Evolutionary conservation across 192 early-diverging fungal species (phyloP).

Genomic region (Chytriomyces confervae): DNA sequence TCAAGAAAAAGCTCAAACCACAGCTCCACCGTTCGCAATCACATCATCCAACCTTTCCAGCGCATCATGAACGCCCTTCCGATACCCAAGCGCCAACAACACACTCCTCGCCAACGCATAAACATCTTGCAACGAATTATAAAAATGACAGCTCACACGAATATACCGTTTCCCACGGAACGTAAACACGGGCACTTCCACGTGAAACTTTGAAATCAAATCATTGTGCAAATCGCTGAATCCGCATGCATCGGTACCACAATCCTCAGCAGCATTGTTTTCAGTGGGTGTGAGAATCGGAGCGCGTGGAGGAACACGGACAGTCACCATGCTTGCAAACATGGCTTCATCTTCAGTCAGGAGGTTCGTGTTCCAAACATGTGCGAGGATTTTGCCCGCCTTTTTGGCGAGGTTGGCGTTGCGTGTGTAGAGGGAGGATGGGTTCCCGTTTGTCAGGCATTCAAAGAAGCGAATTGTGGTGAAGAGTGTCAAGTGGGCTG

Average conservation of each 20-base stretch:
- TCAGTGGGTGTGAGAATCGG: no score
- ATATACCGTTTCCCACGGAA: slow-evolving; percentile 35
- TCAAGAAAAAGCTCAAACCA: no score
- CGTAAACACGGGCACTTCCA: slow-evolving; percentile 52
- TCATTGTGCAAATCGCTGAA: slow-evolving; percentile 39
- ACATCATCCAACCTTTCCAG: not conserved
- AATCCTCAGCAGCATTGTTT: not conserved
- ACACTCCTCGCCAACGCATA: slow-evolving; percentile 32
- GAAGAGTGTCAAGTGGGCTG: slow-evolving; percentile 35
- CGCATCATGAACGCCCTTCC: not conserved
- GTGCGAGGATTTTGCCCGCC: slow-evolving; percentile 31
- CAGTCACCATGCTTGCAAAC: slow-evolving; percentile 36
- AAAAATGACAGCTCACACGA: slow-evolving; percentile 49
- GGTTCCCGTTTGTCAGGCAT: slow-evolving; percentile 22
- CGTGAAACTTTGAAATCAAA: slow-evolving; percentile 25
- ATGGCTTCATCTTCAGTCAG: slow-evolving; percentile 27
- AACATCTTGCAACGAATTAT: slow-evolving; percentile 44
- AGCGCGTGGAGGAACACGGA: slow-evolving; percentile 7
- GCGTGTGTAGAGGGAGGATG: slow-evolving; percentile 19
- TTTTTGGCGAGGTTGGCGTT: slow-evolving; percentile 39
- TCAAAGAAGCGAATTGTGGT: slow-evolving; percentile 28
- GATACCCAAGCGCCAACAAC: slow-evolving; percentile 38
- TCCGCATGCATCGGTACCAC: slow-evolving; percentile 14
- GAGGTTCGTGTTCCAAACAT: slow-evolving; percentile 41
- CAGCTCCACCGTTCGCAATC: no score